phyloP scores from a whole-genome alignment of 2,329 filamentous ascomycete genomes.

The Pseudohalonectria lignicola region DNA sequence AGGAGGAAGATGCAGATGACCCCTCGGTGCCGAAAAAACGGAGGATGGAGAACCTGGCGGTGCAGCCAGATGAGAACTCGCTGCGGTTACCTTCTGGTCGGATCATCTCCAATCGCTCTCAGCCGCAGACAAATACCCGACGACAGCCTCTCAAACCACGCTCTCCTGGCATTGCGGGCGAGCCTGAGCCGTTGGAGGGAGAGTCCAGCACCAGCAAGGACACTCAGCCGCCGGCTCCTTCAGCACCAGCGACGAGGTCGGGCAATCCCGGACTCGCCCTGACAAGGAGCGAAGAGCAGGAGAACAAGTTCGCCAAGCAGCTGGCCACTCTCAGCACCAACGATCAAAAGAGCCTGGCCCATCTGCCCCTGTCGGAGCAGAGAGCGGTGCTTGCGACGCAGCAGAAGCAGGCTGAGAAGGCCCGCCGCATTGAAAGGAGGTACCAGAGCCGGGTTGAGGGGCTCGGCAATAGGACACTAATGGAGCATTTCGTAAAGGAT shows the following conservation, averaged over 20 bases:
- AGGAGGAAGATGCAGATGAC: background rate
- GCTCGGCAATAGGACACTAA: slow-evolving; percentile 1
- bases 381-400: slow-evolving; percentile 15
- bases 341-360: slow-evolving; percentile 15
- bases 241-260: no score
- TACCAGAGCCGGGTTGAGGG: background rate
- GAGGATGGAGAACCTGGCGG: slow-evolving; percentile 1
- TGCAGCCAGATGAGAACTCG: slow-evolving; percentile 14
- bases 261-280: background rate
- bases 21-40: background rate
- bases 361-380: slow-evolving; percentile 18
- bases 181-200: background rate
- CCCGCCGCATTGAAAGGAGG: background rate
- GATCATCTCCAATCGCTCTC: slow-evolving; percentile 12
- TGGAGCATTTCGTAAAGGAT: slow-evolving; percentile 1
- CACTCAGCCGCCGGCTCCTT: background rate
- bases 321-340: slow-evolving; percentile 13
- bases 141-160: background rate
- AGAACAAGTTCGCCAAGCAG: slow-evolving; percentile 6
- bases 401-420: slow-evolving; percentile 12
- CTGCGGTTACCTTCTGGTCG: slow-evolving; percentile 24
- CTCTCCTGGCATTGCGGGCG: background rate
- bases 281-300: background rate
- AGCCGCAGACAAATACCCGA: background rate
- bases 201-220: background rate